phyloP scores from a whole-genome alignment of 768 basidiomycete species.

The Boletus rubropictus region DNA sequence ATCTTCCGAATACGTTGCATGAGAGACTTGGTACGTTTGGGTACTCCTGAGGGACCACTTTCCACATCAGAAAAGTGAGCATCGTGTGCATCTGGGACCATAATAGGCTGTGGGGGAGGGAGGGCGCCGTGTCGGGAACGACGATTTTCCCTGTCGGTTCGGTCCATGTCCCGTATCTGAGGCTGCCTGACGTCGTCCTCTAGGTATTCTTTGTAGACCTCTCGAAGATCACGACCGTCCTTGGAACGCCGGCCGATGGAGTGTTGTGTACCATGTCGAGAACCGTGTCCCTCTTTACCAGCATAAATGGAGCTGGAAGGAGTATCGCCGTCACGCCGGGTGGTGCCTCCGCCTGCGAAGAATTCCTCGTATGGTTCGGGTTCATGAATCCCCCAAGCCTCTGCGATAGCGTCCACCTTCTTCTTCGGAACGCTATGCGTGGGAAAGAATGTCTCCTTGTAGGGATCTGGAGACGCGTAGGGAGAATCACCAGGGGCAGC shows the following conservation, averaged over 20 bases:
- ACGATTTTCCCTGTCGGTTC: slow-evolving; percentile 31
- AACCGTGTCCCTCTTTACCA: slow-evolving; percentile 47
- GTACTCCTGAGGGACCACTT: slow-evolving; percentile 36
- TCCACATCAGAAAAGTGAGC: slow-evolving; percentile 35
- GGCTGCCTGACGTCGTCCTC: slow-evolving; percentile 34
- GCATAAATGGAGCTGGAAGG: slow-evolving; percentile 66
- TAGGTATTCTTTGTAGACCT: slow-evolving; percentile 40
- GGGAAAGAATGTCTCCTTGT: slow-evolving; percentile 42
- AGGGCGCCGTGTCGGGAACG: slow-evolving; percentile 46
- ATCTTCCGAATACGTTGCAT: slow-evolving; percentile 88
- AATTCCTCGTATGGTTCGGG: slow-evolving; percentile 91
- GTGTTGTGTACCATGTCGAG: slow-evolving; percentile 32
- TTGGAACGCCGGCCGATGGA: slow-evolving; percentile 36
- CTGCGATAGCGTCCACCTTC: slow-evolving; percentile 83
- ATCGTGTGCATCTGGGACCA: slow-evolving; percentile 58
- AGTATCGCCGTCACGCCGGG: slow-evolving; percentile 46
- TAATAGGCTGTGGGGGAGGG: slow-evolving; percentile 82
- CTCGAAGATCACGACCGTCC: slow-evolving; percentile 47
- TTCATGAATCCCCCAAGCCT: slow-evolving; percentile 91
- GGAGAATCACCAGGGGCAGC: slow-evolving; percentile 37
- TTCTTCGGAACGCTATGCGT: slow-evolving; percentile 65
- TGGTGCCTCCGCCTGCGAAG: slow-evolving; percentile 67
- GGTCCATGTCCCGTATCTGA: slow-evolving; percentile 30
- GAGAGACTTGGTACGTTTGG: slow-evolving; percentile 74
- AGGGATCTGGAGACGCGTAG: slow-evolving; percentile 45